Percentiles rank a stretch among this genome's conserved stretches.
Conservation (phyloP, 129 eudicot genomes). For the Chrysanthemum makinoi region DNA sequence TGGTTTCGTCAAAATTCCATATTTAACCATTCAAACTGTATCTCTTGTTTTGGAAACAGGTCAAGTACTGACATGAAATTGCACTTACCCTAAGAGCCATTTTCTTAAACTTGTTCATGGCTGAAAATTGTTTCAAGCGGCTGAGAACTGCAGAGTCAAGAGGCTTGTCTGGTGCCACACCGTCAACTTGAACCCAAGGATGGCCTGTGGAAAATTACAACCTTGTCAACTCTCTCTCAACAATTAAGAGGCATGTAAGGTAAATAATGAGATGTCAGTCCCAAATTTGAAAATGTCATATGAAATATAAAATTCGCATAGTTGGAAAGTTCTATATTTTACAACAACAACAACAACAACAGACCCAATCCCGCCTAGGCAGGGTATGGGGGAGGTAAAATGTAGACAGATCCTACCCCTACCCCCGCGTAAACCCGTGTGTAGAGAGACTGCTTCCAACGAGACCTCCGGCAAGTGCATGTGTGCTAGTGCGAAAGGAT, state of each 20-base stretch:
- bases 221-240: background rate
- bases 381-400: too few relatives aligned
- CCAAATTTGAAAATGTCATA: too few relatives aligned
- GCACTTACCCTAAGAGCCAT: conserved; percentile 70
- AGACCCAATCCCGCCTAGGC: too few relatives aligned
- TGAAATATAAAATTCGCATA: too few relatives aligned
- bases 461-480: too few relatives aligned
- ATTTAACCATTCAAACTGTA: background rate
- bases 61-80: background rate
- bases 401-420: too few relatives aligned
- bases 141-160: conserved; percentile 68
- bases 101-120: conserved; percentile 73
- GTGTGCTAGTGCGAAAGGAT: too few relatives aligned
- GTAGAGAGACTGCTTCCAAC: too few relatives aligned
- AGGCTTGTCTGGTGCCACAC: conserved; percentile 77
- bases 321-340: too few relatives aligned
- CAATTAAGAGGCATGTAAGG: background rate
- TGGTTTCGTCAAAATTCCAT: background rate
- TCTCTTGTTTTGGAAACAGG: background rate
- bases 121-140: conserved; percentile 70
- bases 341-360: too few relatives aligned
- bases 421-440: too few relatives aligned
- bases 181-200: conserved; percentile 75
- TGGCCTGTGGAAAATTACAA: conserved; percentile 42
- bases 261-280: too few relatives aligned